Base-by-base conservation (phyloP, 768 basidiomycete genomes). In the Tylopilus sp. region DNA sequence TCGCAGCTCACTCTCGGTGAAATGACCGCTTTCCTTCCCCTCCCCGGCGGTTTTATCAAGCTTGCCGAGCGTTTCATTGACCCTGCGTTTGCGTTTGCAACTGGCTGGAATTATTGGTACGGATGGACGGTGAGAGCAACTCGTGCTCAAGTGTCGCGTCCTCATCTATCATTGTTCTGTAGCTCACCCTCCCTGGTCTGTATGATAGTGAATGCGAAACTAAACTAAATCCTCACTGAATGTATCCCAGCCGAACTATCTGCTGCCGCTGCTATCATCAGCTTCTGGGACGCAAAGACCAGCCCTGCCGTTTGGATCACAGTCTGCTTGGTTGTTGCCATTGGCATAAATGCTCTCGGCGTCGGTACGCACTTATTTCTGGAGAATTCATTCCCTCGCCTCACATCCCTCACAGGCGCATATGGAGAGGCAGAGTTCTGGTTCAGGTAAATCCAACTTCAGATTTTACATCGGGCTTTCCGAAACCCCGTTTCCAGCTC, bases 281-380 rank as follows among this genome's bases (percentile, higher is more conserved):
- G 69, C 44, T 81, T 65, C 57, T 80, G 79, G 78, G 72, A 71
- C 47, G 30, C 36, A 7, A 55, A 51, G 3, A 66, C 75, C 35
- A 76, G 66, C 49, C 71, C 77, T 41, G 79, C 73, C 0, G 73
- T 71, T 7, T 83, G 78, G 76, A 79, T 84, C 50, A 68, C 74
- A 2, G 64, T 85, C 30, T 81, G 75, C 52, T 60, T 82, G 15
- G 57, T 78, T 21, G 74, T 83, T 21, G 78, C 79, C 33, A 58
- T 81, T 23, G 64, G 58, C 39, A 80, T 79, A 18, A 79, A 79
- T 43, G 44, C 58, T 28, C 63, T 75, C 15, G 77, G 75, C 6
- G 71, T 72, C 15, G 74, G 72, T 70, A 40, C 44, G 66, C 52
- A 39, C 21, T 21, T 26, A 26, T 0, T 3, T 13, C 3, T 0